Base-by-base conservation (phyloP, 1,139 yeast species). In the Hanseniaspora uvarum region DNA sequence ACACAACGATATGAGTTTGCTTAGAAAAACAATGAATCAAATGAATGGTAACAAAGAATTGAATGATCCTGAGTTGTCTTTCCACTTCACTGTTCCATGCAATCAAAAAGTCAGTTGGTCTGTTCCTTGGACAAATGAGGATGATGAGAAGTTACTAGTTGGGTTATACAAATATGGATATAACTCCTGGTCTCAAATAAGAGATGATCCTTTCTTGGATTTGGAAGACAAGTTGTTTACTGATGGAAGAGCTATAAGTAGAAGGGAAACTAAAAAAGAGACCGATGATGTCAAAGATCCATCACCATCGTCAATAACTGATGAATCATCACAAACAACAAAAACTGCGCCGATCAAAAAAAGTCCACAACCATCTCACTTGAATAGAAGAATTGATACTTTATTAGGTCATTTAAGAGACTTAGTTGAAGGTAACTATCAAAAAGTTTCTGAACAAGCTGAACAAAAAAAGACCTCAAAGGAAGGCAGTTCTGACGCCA, bases 131-230 rank as follows among this genome's bases (percentile, higher is more conserved):
- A 73, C 75, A 4, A 74, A 76, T 14, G 77, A 74, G 41, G 96
- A 94, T 65, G 99, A 94, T 67, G 84, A 88, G 45, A 84, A 82
- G 80, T 73, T 94, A 54, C 68, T 94, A 58, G 79, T 85, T 43
- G 99, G 99, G 59, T 85, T 92, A 33, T 78, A 79, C 65, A 88
- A 87, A 67, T 87, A 89, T 68, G 99, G 99, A 0, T 92, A 87
- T 65, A 98, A 98, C 21, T 83, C 95, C 0, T 94, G 98, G 98
- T 68, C 78, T 7, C 89, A 86, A 65, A 89, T 94, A 47, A 74
- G 98, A 65, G 98, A 92, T 69, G 98, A 94, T 69, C 97, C 98
- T 1, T 77, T 86, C 56, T 74, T 94, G 57, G 94, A 92, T 14
- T 74, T 94, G 59, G 86, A 88, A 58, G 87, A 87, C 62, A 89